Evolutionary conservation across 257 asterid species (phyloP).

Genomic region (Nicotiana paniculata): DNA sequence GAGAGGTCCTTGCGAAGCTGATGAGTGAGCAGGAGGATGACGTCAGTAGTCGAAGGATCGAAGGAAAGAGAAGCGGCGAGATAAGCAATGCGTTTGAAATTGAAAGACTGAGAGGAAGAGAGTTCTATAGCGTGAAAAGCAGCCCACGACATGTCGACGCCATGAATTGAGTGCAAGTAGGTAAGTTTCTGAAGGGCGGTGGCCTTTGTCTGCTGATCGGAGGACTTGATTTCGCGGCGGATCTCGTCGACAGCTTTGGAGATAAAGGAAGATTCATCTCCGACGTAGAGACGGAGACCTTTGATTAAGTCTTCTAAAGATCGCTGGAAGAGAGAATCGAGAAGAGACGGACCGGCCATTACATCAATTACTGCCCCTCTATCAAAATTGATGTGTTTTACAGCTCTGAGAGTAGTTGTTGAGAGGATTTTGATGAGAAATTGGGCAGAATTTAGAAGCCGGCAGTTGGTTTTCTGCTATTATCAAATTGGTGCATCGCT

Average conservation of each 20-base stretch:
- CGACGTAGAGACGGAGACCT: conserved; percentile 53
- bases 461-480: too few species aligned
- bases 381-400: neutral
- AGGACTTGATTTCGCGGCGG: conserved; percentile 89
- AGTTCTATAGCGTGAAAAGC: conserved; percentile 83
- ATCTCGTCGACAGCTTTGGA: conserved; percentile 65
- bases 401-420: neutral
- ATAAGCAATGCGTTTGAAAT: conserved; percentile 60
- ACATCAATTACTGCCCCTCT: neutral
- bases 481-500: too few species aligned
- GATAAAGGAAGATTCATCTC: conserved; percentile 39
- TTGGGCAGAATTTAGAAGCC: neutral
- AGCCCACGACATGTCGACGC: conserved; percentile 74
- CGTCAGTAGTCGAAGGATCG: conserved; percentile 70
- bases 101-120: conserved; percentile 57
- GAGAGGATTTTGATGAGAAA: neutral
- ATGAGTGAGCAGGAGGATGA: conserved; percentile 82
- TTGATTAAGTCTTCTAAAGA: conserved; percentile 75
- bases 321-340: conserved; percentile 87
- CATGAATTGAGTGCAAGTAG: conserved; percentile 76
- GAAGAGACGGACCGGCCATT: conserved; percentile 64
- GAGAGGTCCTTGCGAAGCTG: conserved; percentile 90
- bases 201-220: conserved; percentile 66
- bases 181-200: conserved; percentile 73
- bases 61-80: conserved; percentile 73